Conservation (phyloP, 176 grass and related monocot species). For the Avena insularis region DNA sequence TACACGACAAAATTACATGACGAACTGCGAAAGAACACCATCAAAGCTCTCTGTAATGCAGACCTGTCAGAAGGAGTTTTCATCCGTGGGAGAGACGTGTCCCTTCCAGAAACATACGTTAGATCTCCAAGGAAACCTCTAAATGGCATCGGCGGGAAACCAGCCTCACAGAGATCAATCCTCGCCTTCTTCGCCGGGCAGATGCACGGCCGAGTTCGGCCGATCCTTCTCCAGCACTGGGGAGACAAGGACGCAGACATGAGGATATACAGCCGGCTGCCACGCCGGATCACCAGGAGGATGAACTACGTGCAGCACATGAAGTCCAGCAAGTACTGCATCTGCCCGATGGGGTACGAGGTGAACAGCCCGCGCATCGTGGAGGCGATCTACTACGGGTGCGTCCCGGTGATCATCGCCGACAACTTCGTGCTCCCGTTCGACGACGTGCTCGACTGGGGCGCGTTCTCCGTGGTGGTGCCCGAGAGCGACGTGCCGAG, state of each 20-base stretch:
- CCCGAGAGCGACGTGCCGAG: conserved; percentile 69
- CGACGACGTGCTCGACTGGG: conserved; percentile 71
- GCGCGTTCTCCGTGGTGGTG: conserved; percentile 67
- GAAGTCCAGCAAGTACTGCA: conserved; percentile 88
- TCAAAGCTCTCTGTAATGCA: conserved; percentile 89
- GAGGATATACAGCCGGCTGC: conserved; percentile 63
- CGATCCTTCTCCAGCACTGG: conserved; percentile 73
- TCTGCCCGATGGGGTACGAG: conserved; percentile 94
- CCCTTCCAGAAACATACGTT: conserved; percentile 86
- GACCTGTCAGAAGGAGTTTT: conserved; percentile 82
- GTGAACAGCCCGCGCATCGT: conserved; percentile 95
- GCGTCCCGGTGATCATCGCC: conserved; percentile 86
- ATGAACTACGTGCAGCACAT: conserved; percentile 86
- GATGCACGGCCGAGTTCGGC: conserved; percentile 92
- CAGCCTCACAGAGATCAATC: conserved; percentile 64
- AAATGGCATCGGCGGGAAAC: conserved; percentile 65
- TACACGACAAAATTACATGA: conserved; percentile 79
- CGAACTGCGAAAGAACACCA: conserved; percentile 75
- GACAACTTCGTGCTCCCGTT: conserved; percentile 92
- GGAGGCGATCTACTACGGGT: conserved; percentile 87
- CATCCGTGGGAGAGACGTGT: conserved; percentile 78
- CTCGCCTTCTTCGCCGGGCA: conserved; percentile 91
- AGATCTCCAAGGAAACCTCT: conserved; percentile 76
- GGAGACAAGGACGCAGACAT: conserved; percentile 68
- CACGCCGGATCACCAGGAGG: conserved; percentile 54